Evolutionary conservation across 2,329 filamentous ascomycete genomes (phyloP), one percentile per base, ranked within the genome.

Genomic region (Alternaria viburni): DNA sequence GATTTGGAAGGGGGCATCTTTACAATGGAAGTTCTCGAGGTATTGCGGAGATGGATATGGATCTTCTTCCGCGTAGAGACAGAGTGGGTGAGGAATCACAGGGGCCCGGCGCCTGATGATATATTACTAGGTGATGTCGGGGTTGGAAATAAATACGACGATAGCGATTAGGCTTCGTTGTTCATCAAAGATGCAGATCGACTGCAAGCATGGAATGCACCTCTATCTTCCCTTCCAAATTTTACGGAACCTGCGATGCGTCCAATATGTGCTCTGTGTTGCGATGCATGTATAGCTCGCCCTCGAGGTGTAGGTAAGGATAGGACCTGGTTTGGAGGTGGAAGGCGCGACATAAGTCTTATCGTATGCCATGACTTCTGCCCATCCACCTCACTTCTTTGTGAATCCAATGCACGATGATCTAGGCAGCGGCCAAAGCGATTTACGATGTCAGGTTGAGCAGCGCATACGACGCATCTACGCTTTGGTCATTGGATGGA

Each of bases 31-130:
- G 86, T 92, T 47, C 83, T 97, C 11, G 96, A 99, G 82, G 91
- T 98, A 17, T 85, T 93, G 49, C 87, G 96, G 51, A 87, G 96
- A 61, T 98, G 95, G 93, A 87, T 98, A 64, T 99, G 96, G 96
- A 93, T 97, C 61, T 98, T 97, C 81, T 93, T 98, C 81, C 88
- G 96, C 10, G 90, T 97, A 44, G 96, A 99, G 84, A 94, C 93
- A 21, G 96, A 99, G 83, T 97, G 92, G 91, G 87, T 84, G 61
- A 85, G 79, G 80, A 88, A 84, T 64, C 86, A 84, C 64, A 83
- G 80, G 66, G 89, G 78, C 68, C 89, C 79, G 77, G 85, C 74
- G 72, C 87, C 77, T 6, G 90, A 93, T 70, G 91, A 94, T 76
- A 89, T 96, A 57, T 81, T 95, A 54, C 84, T 96, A 32, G 90